Base-by-base conservation (phyloP, 1,284 basidiomycete genomes). In the Microbotryomycetes sp. region DNA sequence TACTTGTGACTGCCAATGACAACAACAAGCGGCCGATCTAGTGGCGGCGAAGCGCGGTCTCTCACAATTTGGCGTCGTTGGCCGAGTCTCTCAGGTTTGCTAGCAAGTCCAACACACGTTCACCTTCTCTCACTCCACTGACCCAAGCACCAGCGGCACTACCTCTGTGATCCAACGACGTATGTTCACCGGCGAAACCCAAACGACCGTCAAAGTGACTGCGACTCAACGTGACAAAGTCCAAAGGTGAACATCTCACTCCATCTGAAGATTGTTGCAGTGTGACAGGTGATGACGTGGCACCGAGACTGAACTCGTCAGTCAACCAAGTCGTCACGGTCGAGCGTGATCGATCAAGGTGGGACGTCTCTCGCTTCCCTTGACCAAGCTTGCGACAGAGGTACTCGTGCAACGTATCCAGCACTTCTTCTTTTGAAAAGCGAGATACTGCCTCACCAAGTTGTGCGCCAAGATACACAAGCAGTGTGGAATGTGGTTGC, bases 151-250 rank as follows among this genome's bases (percentile, higher is more conserved):
- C 79, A 0, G 76, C 76, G 1, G 80, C 79, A 29, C 74, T 76
- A 1, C 80, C 79, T 25, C 80, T 63, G 60, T 78, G 76, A 50
- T 81, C 76, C 64, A 79, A 71, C 59, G 80, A 79, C 3, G 80
- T 81, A 59, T 80, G 79, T 71, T 82, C 81, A 14, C 81, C 81
- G 16, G 80, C 80, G 42, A 80, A 82, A 0, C 79, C 77, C 1
- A 82, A 72, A 3, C 69, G 64, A 0, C 79, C 79, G 3, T 67
- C 74, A 77, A 79, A 81, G 3, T 76, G 69, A 1, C 77, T 74
- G 56, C 77, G 68, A 0, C 73, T 67, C 6, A 81, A 74, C 70
- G 77, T 74, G 56, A 77, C 75, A 59, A 80, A 79, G 71, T 80
- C 79, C 69, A 80, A 69, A 4, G 80, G 80, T 30, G 73, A 75